These are phyloP conservation scores for Pythium phragmitis DNA, from an alignment of 352 stramenopile species.

Conservation along the genomic window DNA sequence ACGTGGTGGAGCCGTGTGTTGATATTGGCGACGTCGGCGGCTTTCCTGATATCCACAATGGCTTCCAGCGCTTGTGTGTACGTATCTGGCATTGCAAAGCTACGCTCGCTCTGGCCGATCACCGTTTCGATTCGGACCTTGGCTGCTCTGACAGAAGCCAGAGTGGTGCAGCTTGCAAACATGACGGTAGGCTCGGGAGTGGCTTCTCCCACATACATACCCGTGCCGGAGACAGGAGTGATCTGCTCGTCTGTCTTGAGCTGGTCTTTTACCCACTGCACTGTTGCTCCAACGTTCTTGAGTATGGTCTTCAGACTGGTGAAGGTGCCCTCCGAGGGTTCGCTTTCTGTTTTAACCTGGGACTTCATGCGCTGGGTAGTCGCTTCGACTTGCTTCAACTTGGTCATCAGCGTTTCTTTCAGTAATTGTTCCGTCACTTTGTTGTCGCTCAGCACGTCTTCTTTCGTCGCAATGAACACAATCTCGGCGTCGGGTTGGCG, in stretches of 20 bases:
- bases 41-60: background rate
- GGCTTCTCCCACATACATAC: no score
- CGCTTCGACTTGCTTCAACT: background rate
- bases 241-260: no score
- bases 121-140: background rate
- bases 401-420: background rate
- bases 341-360: background rate
- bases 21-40: background rate
- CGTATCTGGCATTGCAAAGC: constrained; percentile 12
- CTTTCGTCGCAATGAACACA: constrained; percentile 18
- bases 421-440: background rate
- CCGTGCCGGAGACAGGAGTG: no score
- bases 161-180: constrained; percentile 2
- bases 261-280: background rate
- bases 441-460: constrained; percentile 4
- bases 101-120: constrained; percentile 7
- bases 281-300: no score
- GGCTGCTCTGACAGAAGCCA: background rate
- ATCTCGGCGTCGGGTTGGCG: constrained; percentile 22
- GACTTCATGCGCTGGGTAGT: background rate
- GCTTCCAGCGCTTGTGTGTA: constrained; percentile 2
- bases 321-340: no score
- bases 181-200: background rate
- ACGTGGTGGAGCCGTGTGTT: background rate
- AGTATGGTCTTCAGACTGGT: no score